A percentile compares a stretch with the other conserved stretches of the same genome.
Conservation (phyloP, 352 stramenopile species). For the Phytopythium chamaehyphon region DNA sequence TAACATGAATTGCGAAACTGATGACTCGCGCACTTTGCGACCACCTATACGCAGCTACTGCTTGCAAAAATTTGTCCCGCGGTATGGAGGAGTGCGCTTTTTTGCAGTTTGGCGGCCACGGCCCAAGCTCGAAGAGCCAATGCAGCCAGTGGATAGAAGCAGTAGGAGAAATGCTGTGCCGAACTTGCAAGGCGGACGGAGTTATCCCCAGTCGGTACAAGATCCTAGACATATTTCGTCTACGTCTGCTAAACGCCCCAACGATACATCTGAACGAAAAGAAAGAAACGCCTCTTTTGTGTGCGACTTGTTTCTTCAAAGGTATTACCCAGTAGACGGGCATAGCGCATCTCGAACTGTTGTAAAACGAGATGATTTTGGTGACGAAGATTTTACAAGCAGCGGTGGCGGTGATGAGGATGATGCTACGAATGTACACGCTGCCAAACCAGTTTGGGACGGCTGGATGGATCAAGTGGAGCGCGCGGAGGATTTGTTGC, state of each 20-base stretch:
- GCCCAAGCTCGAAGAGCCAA: not conserved
- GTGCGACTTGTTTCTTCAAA: constrained; percentile 18
- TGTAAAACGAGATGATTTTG: not conserved
- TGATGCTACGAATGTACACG: not conserved
- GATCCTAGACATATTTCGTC: not conserved
- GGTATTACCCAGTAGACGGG: not conserved
- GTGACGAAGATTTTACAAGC: not conserved
- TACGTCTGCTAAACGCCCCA: not conserved
- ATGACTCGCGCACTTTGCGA: not conserved
- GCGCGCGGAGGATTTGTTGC: not conserved
- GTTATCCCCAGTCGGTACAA: not conserved
- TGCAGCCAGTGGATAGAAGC: not conserved
- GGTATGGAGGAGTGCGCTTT: constrained; percentile 27
- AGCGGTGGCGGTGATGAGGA: not conserved
- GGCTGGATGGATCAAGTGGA: constrained; percentile 4
- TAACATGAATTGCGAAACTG: too few species aligned
- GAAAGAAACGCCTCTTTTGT: not conserved
- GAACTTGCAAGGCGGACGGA: not conserved
- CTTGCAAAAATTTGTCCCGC: constrained; percentile 31
- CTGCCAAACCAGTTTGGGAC: not conserved
- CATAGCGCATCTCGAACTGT: not conserved
- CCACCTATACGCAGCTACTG: constrained; percentile 22
- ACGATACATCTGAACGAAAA: too few species aligned
- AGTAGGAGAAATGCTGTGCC: constrained; percentile 3
- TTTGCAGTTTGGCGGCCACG: constrained; percentile 29